Base-by-base conservation (phyloP, 2,329 filamentous ascomycete species). In the Ophiostoma sp. region DNA sequence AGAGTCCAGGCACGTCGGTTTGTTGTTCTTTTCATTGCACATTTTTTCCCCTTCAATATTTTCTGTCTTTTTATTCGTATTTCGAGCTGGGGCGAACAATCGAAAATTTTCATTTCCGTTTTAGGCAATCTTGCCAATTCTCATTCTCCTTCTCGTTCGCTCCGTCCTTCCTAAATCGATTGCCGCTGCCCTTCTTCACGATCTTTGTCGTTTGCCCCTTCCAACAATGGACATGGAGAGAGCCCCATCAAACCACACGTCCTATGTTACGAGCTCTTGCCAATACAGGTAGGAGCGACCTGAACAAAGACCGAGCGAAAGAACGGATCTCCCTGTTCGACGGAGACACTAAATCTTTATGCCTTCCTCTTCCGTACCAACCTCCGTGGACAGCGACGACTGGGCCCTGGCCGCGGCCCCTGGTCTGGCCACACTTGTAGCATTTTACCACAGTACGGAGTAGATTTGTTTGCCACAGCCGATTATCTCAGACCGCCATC, bases 341-440 rank as follows among this genome's bases (percentile, higher is more conserved):
- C n/a, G 61, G 48, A 48, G 70, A 68, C 70, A 72, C 61, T 72
- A 68, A 57, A 9, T 52, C 19, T 72, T 68, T 12, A 72, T 59
- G 70, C 61, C 61, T 72, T 72, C 70, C 70, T 72, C 48, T 68
- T 72, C 70, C 61, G 33, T 68, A 42, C 31, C 70, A 68, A 33
- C 33, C 70, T 72, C 70, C 70, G 70, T 57, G 42, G 19, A n/a
- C 19, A 6, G 12, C n/a, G 6, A 15, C 45, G 31, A 28, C 25
- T 68, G 25, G 63, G 39, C 42, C 39, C 63, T 48, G 36, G 39
- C 39, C n/a, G 17, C 12, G 17, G 31, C 15, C 59, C 4, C 59
- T 63, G 59, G 55, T 19, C 31, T 64, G 36, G 25, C 36, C 39
- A 66, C n/a, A 22, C n/a, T n/a, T n/a, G n/a, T n/a, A n/a, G n/a